A percentile compares a stretch with the other conserved stretches of the same genome.
phyloP scores from a whole-genome alignment of 208 protist species.

The Wallacemonas sp. region DNA sequence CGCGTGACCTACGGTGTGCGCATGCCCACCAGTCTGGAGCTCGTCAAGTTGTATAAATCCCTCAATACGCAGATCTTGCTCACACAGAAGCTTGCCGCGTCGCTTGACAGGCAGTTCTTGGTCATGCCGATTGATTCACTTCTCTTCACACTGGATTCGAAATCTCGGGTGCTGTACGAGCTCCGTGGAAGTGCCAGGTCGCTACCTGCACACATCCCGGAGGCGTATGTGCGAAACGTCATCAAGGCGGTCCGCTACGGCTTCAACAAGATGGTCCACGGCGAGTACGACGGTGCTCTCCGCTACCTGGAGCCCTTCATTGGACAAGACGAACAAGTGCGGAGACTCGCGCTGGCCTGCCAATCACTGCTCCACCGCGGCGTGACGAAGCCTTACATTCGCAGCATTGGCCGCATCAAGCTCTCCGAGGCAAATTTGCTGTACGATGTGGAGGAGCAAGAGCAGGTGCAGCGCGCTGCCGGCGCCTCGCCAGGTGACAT shows the following conservation, averaged over 20 bases:
- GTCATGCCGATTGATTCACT: conserved; percentile 57
- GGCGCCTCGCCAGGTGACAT: not conserved
- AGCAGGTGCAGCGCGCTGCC: not conserved
- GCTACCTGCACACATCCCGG: conserved; percentile 13
- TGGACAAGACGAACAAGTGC: conserved; percentile 35
- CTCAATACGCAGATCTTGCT: conserved; percentile 48
- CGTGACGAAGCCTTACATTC: conserved; percentile 42
- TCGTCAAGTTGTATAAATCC: conserved; percentile 40
- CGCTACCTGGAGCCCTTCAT: conserved; percentile 26
- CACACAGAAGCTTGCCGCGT: conserved; percentile 43
- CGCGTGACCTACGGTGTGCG: conserved; percentile 39
- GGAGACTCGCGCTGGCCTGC: conserved; percentile 37
- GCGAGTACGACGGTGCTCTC: conserved; percentile 41
- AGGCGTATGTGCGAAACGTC: conserved; percentile 21
- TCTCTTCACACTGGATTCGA: conserved; percentile 20
- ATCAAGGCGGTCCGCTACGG: conserved; percentile 34
- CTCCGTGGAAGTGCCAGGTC: conserved; percentile 34
- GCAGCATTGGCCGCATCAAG: conserved; percentile 31
- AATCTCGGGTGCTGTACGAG: conserved; percentile 43
- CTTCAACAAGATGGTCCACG: conserved; percentile 49
- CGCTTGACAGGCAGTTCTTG: conserved; percentile 46
- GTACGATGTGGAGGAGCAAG: conserved; percentile 15
- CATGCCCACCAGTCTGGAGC: conserved; percentile 24
- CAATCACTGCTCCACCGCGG: conserved; percentile 22
- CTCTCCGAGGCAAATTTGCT: conserved; percentile 19